A percentile compares a stretch with the other conserved stretches of the same genome.
Evolutionary conservation across 78 protist species (phyloP).

Genomic region (Dictyostelium brefeldianum): DNA sequence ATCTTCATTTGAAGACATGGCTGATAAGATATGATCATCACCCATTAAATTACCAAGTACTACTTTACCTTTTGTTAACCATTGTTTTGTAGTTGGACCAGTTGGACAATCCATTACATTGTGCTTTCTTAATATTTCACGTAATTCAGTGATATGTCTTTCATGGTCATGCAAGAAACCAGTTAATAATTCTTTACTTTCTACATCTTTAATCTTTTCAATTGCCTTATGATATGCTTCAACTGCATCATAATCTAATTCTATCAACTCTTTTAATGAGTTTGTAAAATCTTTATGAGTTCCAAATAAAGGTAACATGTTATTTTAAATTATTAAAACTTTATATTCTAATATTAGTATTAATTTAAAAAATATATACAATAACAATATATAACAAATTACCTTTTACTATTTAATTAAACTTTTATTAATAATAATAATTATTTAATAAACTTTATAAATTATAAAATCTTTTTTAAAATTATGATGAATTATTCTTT

Average conservation of each 20-base stretch:
- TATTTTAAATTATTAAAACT: too few species aligned
- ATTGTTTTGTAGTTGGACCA: neutral
- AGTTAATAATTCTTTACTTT: neutral
- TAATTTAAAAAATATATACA: too few species aligned
- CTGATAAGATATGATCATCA: neutral
- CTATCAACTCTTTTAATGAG: neutral
- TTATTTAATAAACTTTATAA: too few species aligned
- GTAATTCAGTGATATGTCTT: constrained; percentile 22
- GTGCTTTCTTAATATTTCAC: neutral
- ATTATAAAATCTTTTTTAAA: too few species aligned
- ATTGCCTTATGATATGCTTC: constrained; percentile 14
- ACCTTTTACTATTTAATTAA: too few species aligned
- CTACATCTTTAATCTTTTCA: constrained; percentile 9
- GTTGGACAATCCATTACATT: neutral
- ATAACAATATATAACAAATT: too few species aligned
- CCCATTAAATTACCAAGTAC: neutral
- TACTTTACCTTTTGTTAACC: constrained; percentile 13
- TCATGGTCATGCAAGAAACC: constrained; percentile 18
- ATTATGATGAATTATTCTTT: too few species aligned
- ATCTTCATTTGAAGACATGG: neutral
- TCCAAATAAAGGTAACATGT: neutral
- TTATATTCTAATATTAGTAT: too few species aligned
- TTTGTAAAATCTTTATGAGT: neutral
- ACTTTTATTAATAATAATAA: too few species aligned
- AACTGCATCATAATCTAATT: constrained; percentile 31